Evolutionary conservation across 805 yeast genomes (phyloP).

Genomic region (Blastobotrys terrestris): DNA sequence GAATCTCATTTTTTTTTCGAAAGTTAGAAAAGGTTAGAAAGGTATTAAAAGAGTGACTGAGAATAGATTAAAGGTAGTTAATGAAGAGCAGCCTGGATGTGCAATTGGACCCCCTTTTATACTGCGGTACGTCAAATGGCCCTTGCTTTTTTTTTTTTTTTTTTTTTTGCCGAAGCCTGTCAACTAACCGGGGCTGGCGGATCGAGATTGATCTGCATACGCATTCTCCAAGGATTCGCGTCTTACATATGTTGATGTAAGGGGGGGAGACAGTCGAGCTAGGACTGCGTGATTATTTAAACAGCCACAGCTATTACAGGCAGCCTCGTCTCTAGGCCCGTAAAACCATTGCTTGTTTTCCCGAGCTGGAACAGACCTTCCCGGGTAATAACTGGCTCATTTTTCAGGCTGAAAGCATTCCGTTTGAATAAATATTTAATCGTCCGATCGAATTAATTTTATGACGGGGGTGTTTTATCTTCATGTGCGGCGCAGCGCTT

Average conservation of each 20-base stretch:
- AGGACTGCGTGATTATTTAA: too few species aligned
- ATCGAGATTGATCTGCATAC: neutral
- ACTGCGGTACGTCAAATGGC: neutral
- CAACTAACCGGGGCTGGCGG: neutral
- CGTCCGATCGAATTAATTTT: neutral
- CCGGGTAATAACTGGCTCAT: neutral
- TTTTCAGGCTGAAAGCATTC: too few species aligned
- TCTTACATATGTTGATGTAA: neutral
- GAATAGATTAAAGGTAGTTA: neutral
- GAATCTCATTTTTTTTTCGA: neutral
- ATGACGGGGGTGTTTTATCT: neutral
- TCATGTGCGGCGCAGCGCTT: neutral
- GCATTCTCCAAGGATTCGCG: neutral
- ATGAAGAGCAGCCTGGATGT: neutral
- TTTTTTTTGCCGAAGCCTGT: neutral
- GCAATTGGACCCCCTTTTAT: neutral
- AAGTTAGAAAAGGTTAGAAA: neutral
- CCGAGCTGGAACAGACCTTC: neutral
- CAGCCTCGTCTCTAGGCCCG: too few species aligned
- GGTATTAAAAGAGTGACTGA: neutral
- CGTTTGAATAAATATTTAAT: too few species aligned
- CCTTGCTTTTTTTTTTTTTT: neutral
- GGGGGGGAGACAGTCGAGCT: too few species aligned
- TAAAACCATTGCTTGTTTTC: too few species aligned
- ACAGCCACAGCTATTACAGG: too few species aligned